Percentiles rank a stretch among this genome's conserved stretches.
Conservation (phyloP, 345 rosid species). For the Gossypium raimondii region DNA sequence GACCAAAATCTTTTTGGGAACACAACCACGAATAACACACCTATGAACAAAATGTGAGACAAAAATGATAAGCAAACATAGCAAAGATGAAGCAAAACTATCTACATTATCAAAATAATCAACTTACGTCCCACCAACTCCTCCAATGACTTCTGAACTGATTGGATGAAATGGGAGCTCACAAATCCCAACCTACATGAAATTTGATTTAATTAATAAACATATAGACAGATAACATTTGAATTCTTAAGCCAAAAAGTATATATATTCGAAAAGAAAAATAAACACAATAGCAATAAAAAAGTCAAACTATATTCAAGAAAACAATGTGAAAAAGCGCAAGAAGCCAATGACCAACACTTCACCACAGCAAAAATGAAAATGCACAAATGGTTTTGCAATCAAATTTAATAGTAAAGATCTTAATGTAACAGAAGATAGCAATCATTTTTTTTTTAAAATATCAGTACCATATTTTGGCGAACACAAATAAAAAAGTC, state of each 20-base stretch:
- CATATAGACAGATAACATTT: background rate
- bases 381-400: background rate
- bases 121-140: constrained; percentile 99
- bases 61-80: background rate
- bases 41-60: constrained; percentile 30
- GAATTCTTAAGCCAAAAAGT: background rate
- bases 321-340: background rate
- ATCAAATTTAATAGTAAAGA: background rate
- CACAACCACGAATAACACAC: constrained; percentile 97
- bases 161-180: constrained; percentile 96
- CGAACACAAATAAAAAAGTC: background rate
- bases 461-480: background rate
- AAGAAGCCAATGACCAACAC: background rate
- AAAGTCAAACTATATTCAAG: background rate
- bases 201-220: background rate
- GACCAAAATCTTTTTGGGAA: constrained; percentile 94
- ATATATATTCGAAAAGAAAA: background rate
- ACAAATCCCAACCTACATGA: constrained; percentile 75
- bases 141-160: constrained; percentile 90
- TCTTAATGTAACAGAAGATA: background rate
- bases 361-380: background rate
- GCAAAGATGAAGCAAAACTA: background rate
- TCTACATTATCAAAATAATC: background rate
- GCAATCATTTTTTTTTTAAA: background rate
- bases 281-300: background rate